phyloP scores from a whole-genome alignment of 2,329 filamentous ascomycete genomes.

The Talaromyces sp. region DNA sequence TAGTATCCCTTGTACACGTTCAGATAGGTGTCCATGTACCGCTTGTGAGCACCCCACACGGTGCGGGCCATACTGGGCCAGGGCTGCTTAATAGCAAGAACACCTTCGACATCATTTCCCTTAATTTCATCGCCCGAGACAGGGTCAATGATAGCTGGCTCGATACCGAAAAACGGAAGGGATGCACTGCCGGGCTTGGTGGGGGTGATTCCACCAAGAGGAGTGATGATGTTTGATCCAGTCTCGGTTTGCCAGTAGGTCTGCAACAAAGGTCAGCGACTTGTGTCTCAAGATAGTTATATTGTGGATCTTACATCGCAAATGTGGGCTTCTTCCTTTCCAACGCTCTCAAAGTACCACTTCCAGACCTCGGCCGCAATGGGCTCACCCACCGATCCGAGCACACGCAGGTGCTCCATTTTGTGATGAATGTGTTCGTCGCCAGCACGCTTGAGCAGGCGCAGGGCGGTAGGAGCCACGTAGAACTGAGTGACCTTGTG shows the following conservation, averaged over 20 bases:
- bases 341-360: slow-evolving; percentile 96
- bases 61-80: slow-evolving; percentile 99
- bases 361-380: slow-evolving; percentile 99
- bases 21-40: slow-evolving; percentile 97
- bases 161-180: slow-evolving; percentile 95
- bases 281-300: not conserved
- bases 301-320: slow-evolving; percentile 68
- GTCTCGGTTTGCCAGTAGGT: slow-evolving; percentile 99
- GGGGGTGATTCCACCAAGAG: slow-evolving; percentile 84
- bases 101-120: slow-evolving; percentile 95
- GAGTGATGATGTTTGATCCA: slow-evolving; percentile 91
- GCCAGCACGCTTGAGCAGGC: slow-evolving; percentile 90
- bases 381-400: slow-evolving; percentile 94
- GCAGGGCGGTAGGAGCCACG: slow-evolving; percentile 88
- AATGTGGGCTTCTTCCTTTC: slow-evolving; percentile 87
- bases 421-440: slow-evolving; percentile 84
- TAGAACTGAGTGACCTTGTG: slow-evolving; percentile 97
- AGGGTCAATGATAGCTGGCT: slow-evolving; percentile 95
- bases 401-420: slow-evolving; percentile 82
- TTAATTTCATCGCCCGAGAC: slow-evolving; percentile 88
- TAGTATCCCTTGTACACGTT: slow-evolving; percentile 99
- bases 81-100: slow-evolving; percentile 91
- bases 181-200: slow-evolving; percentile 97
- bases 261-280: slow-evolving; percentile 40
- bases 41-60: slow-evolving; percentile 94